phyloP scores from a whole-genome alignment of 2,329 filamentous ascomycete genomes.

The Berkeleyomyces rouxiae region DNA sequence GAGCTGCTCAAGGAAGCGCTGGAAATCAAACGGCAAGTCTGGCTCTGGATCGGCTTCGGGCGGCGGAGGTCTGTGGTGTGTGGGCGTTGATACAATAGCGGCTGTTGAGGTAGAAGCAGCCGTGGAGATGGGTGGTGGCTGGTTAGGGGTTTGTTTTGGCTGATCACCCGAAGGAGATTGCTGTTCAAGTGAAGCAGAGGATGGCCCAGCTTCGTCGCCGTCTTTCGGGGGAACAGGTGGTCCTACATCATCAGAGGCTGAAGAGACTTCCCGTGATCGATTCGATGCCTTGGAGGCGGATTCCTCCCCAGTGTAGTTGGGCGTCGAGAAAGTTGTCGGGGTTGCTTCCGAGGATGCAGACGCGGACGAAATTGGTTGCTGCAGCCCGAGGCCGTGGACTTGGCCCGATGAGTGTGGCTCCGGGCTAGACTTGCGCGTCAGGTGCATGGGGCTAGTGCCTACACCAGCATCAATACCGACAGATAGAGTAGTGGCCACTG shows the following conservation, averaged over 20 bases:
- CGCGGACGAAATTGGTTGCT: background rate
- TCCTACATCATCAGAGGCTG: slow-evolving; percentile 28
- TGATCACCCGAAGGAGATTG: slow-evolving; percentile 11
- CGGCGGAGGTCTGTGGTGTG: slow-evolving; percentile 47
- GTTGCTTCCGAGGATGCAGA: slow-evolving; percentile 24
- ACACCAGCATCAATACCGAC: background rate
- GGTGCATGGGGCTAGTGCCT: slow-evolving; percentile 35
- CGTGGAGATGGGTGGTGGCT: background rate
- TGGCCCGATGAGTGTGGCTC: slow-evolving; percentile 47
- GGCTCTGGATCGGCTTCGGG: slow-evolving; percentile 67
- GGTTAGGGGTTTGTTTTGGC: background rate
- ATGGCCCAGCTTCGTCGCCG: slow-evolving; percentile 20
- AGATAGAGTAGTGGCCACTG: background rate
- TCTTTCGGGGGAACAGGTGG: slow-evolving; percentile 47
- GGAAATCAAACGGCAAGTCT: slow-evolving; percentile 84
- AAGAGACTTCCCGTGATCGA: slow-evolving; percentile 8
- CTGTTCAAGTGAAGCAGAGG: background rate
- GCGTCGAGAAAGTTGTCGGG: slow-evolving; percentile 18
- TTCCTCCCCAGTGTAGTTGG: slow-evolving; percentile 14
- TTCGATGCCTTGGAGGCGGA: slow-evolving; percentile 22
- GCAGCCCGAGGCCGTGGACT: slow-evolving; percentile 25
- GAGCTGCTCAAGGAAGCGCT: slow-evolving; percentile 88
- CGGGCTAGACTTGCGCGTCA: slow-evolving; percentile 72
- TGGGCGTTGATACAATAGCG: slow-evolving; percentile 24
- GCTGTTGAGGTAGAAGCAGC: background rate